These are phyloP conservation scores for Hanseniaspora guilliermondii DNA, from an alignment of 805 yeast genomes.

Conservation along the genomic window DNA sequence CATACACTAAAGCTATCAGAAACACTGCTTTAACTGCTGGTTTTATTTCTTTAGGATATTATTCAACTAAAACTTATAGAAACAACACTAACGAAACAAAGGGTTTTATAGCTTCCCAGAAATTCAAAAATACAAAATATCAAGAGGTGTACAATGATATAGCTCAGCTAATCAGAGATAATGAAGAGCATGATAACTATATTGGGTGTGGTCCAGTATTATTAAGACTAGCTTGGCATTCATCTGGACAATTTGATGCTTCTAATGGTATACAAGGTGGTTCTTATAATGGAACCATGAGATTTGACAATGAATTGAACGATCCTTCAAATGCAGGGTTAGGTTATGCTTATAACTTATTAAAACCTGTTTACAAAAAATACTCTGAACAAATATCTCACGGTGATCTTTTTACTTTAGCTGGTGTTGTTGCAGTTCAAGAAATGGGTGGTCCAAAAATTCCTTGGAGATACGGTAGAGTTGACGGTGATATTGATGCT, in stretches of 20 bases:
- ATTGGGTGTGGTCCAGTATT: constrained; percentile 66
- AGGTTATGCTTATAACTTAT: constrained; percentile 42
- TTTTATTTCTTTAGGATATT: constrained; percentile 18
- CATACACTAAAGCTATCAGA: not conserved
- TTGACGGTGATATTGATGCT: constrained; percentile 38
- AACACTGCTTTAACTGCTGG: constrained; percentile 21
- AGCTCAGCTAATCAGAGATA: constrained; percentile 47
- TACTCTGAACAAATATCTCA: constrained; percentile 58
- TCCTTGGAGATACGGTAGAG: constrained; percentile 74
- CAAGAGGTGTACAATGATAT: constrained; percentile 60
- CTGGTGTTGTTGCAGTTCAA: constrained; percentile 68
- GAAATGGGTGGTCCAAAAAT: constrained; percentile 67
- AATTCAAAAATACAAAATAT: constrained; percentile 37
- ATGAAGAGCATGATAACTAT: constrained; percentile 49
- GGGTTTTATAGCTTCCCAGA: constrained; percentile 25
- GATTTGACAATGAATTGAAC: constrained; percentile 36
- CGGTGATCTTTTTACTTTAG: constrained; percentile 72
- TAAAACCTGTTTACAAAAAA: constrained; percentile 41
- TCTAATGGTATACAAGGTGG: constrained; percentile 47
- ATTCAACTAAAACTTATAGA: constrained; percentile 18
- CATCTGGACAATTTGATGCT: constrained; percentile 67
- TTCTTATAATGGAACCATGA: constrained; percentile 61
- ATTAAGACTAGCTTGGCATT: constrained; percentile 77
- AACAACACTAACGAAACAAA: constrained; percentile 22
- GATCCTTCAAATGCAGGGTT: constrained; percentile 57